phyloP scores from a whole-genome alignment of 2,329 filamentous ascomycete genomes.

The Fusarium mundagurra region DNA sequence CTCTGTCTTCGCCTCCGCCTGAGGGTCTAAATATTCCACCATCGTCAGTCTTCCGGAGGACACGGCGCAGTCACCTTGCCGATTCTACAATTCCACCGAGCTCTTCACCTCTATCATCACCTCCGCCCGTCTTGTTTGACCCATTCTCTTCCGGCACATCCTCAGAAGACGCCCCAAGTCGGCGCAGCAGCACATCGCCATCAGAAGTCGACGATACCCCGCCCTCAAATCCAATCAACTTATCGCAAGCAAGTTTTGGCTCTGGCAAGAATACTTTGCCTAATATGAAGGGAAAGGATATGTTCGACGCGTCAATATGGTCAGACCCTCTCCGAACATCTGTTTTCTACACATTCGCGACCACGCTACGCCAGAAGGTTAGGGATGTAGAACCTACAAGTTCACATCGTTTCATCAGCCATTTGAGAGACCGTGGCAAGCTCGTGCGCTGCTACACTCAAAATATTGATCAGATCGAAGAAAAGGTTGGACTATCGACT shows the following conservation, averaged over 20 bases:
- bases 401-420: constrained; percentile 75
- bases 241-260: constrained; percentile 50
- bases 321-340: constrained; percentile 73
- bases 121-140: constrained; percentile 63
- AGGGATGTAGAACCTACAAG: constrained; percentile 70
- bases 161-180: constrained; percentile 49
- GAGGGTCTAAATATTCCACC: constrained; percentile 45
- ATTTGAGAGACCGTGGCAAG: constrained; percentile 72
- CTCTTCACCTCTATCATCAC: constrained; percentile 68
- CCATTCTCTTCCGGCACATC: constrained; percentile 55
- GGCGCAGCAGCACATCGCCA: constrained; percentile 51
- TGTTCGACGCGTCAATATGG: constrained; percentile 78
- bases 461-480: constrained; percentile 79
- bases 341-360: constrained; percentile 78
- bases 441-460: constrained; percentile 79
- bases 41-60: constrained; percentile 39
- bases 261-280: constrained; percentile 55
- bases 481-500: constrained; percentile 73
- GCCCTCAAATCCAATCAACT: constrained; percentile 51
- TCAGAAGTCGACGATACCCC: constrained; percentile 59
- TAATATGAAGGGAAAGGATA: constrained; percentile 74
- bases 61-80: constrained; percentile 35
- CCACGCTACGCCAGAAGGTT: constrained; percentile 72
- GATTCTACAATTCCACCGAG: constrained; percentile 43
- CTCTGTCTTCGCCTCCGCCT: constrained; percentile 51